These are phyloP conservation scores for Diplodia sapinea DNA, from an alignment of 2,329 filamentous ascomycete species.

Conservation along the genomic window DNA sequence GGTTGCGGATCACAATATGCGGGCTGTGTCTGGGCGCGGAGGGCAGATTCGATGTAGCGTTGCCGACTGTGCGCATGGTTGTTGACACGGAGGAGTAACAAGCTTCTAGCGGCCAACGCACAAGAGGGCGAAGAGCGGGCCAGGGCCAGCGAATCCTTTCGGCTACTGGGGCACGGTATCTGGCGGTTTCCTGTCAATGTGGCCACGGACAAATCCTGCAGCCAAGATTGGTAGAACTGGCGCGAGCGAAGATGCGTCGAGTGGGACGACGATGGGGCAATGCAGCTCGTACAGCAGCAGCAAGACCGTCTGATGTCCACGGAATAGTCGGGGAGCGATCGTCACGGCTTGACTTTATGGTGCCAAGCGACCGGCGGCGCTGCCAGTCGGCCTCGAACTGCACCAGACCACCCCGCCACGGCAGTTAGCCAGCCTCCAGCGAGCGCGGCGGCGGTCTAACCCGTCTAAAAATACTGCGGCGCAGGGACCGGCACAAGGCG, in stretches of 20 bases:
- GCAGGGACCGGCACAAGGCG: background rate
- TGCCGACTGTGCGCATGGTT: background rate
- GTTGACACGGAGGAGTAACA: background rate
- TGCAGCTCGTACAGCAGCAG: background rate
- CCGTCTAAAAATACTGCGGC: constrained; percentile 18
- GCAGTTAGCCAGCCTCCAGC: constrained; percentile 1
- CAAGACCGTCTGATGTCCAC: background rate
- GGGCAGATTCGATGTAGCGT: background rate
- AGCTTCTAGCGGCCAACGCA: background rate
- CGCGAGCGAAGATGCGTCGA: background rate
- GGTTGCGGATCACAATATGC: constrained; percentile 7
- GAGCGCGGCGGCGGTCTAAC: background rate
- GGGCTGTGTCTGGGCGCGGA: background rate
- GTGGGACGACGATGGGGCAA: too few relatives aligned
- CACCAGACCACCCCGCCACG: background rate
- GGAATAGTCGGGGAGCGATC: background rate
- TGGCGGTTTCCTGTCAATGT: background rate
- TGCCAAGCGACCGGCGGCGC: too few relatives aligned
- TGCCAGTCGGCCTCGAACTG: too few relatives aligned
- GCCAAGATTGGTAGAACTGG: background rate
- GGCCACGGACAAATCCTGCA: background rate
- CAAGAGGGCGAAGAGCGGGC: background rate
- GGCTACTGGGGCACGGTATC: background rate
- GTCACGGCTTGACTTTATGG: too few relatives aligned
- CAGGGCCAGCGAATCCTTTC: background rate